Base-by-base conservation (phyloP, 1,139 yeast genomes). In the Nakaseomyces uthaithaninus region DNA sequence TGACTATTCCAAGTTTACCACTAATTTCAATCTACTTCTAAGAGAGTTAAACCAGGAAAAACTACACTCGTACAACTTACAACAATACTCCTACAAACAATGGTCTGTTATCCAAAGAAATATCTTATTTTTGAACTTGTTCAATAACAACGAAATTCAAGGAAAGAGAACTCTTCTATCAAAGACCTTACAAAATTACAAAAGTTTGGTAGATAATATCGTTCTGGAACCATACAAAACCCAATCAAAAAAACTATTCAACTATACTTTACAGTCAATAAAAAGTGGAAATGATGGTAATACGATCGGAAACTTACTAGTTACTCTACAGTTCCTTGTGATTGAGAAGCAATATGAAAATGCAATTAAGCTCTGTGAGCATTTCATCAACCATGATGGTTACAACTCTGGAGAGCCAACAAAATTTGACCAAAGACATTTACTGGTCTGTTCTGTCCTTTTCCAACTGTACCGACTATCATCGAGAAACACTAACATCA, bases 31-130 rank as follows among this genome's bases (percentile, higher is more conserved):
- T 27, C 41, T 65, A 16, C 39, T 55, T 2, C 40, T 60, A 20
- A 62, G 63, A 40, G 66, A 64, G 40, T 42, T 65, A n/a, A 53
- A 56, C 33, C 45, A 42, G n/a, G 53, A 54, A 41, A 46, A 42
- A 27, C 17, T 54, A n/a, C 44, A 47, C 33, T 45, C 57, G 3
- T 40, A 48, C 27, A 50, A 47, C 16, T 35, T 44, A 16, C 48
- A 53, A 33, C 46, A 49, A 12, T 52, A 53, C 30, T 55, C 60
- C 2, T 40, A 39, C 20, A 48, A 49, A 18, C 62, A 57, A 44
- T 55, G 59, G 57, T 38, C 45, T 2, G 38, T 36, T 4, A 38
- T 57, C 7, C 44, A 48, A 28, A 42, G 43, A 16, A 58, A 58
- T 36, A 20, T 42, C 4, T 30, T 50, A 27, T 49, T 54, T 23